A percentile compares a stretch with the other conserved stretches of the same genome.
These are phyloP conservation scores for Jimgerdemannia flammicorona DNA, from an alignment of 192 early-diverging fungal species.

Conservation along the genomic window DNA sequence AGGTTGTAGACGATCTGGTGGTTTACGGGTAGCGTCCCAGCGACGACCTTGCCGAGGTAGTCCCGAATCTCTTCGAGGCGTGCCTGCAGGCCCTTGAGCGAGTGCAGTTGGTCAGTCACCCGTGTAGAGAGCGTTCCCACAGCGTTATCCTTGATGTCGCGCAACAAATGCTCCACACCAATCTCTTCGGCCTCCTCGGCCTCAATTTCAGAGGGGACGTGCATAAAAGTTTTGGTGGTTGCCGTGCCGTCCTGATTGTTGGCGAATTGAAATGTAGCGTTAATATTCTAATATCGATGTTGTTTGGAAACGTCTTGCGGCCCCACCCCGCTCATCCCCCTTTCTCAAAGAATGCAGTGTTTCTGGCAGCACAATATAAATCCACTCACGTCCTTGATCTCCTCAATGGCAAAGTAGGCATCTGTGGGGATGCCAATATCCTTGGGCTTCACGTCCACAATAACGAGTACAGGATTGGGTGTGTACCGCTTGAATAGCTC, in stretches of 20 bases:
- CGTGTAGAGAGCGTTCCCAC: constrained; percentile 93
- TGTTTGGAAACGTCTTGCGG: no score
- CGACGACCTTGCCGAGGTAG: constrained; percentile 88
- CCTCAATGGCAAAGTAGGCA: constrained; percentile 97
- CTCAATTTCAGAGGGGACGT: constrained; percentile 92
- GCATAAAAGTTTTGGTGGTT: constrained; percentile 95
- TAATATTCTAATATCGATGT: neutral
- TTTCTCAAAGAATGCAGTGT: no score
- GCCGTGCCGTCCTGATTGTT: constrained; percentile 85
- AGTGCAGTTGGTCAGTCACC: constrained; percentile 87
- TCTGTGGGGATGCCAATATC: constrained; percentile 93
- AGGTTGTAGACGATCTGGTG: constrained; percentile 97
- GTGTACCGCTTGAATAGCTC: constrained; percentile 95
- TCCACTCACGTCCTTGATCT: constrained; percentile 87
- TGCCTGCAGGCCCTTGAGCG: constrained; percentile 83
- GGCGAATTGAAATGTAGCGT: neutral
- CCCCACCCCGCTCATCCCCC: no score
- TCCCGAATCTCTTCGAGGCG: constrained; percentile 83
- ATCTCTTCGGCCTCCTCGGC: constrained; percentile 99
- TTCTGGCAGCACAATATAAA: neutral
- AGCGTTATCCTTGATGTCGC: constrained; percentile 98
- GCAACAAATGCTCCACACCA: constrained; percentile 96
- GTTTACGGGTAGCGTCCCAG: constrained; percentile 85
- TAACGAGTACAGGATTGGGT: constrained; percentile 94
- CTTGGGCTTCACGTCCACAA: constrained; percentile 95